phyloP scores from a whole-genome alignment of 106 monocot genomes.

The Posidonia australis region DNA sequence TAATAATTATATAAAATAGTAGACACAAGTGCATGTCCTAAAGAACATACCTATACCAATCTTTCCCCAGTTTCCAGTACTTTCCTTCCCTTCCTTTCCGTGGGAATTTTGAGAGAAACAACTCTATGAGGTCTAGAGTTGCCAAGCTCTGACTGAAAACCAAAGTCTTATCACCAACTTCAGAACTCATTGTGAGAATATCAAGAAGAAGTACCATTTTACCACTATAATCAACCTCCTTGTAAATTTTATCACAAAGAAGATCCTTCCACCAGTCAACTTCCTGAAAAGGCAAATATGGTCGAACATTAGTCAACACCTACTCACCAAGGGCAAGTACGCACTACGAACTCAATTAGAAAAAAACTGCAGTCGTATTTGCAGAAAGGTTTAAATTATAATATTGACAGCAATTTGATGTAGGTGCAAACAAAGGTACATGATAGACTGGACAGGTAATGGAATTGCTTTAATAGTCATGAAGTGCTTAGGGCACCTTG shows the following conservation, averaged over 20 bases:
- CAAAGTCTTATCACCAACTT: conserved; percentile 79
- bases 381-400: too few species aligned
- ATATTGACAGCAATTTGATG: too few species aligned
- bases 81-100: conserved; percentile 53
- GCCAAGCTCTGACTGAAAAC: conserved; percentile 93
- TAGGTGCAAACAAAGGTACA: too few species aligned
- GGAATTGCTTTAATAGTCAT: too few species aligned
- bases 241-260: conserved; percentile 64
- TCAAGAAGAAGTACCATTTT: conserved; percentile 95
- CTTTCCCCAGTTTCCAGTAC: conserved; percentile 92
- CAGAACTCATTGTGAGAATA: conserved; percentile 76
- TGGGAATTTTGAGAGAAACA: conserved; percentile 63
- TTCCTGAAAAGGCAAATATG: conserved; percentile 67
- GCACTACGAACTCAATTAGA: too few species aligned
- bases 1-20: neutral
- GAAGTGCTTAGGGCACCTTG: too few species aligned
- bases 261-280: conserved; percentile 78
- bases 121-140: conserved; percentile 85
- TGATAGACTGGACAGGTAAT: too few species aligned
- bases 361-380: too few species aligned
- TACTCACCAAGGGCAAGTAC: too few species aligned
- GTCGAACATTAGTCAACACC: too few species aligned
- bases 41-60: conserved; percentile 84
- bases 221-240: conserved; percentile 72
- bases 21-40: neutral